Percentiles rank a stretch among this genome's conserved stretches.
Evolutionary conservation across 1,139 yeast species (phyloP).

Genomic region (Yamadazyma sp.): DNA sequence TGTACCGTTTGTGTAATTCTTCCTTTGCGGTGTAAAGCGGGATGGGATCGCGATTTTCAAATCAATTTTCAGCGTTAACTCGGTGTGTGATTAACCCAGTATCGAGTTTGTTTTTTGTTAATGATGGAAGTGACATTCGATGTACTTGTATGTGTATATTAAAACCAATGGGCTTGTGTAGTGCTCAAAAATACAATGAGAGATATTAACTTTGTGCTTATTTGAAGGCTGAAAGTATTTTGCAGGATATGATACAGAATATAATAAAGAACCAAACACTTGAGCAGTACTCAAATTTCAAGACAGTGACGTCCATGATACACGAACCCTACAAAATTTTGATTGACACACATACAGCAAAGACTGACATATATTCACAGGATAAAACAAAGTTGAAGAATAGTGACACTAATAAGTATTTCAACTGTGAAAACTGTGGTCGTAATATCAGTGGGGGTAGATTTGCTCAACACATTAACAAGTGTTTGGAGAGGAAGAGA

Average conservation of each 20-base stretch:
- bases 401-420: slow-evolving; percentile 51
- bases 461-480: slow-evolving; percentile 88
- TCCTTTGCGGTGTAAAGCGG: neutral
- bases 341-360: slow-evolving; percentile 13
- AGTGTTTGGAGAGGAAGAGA: slow-evolving; percentile 62
- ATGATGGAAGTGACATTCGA: slow-evolving; percentile 13
- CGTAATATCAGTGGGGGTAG: slow-evolving; percentile 88
- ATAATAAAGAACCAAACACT: slow-evolving; percentile 37
- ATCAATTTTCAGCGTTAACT: no score
- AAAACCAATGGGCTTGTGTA: neutral
- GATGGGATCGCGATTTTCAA: slow-evolving; percentile 2
- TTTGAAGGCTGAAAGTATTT: slow-evolving; percentile 29
- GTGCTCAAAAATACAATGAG: no score
- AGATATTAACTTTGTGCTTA: neutral
- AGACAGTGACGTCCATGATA: slow-evolving; percentile 15
- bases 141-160: slow-evolving; percentile 7
- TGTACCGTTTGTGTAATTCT: no score
- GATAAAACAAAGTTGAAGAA: slow-evolving; percentile 41
- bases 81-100: neutral
- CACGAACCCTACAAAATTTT: slow-evolving; percentile 5
- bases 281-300: slow-evolving; percentile 25
- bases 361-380: slow-evolving; percentile 42
- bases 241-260: slow-evolving; percentile 35
- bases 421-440: slow-evolving; percentile 77
- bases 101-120: neutral